A percentile compares a stretch with the other conserved stretches of the same genome.
Evolutionary conservation across 768 basidiomycete genomes (phyloP).

Genomic region (Calvatia gigantea): DNA sequence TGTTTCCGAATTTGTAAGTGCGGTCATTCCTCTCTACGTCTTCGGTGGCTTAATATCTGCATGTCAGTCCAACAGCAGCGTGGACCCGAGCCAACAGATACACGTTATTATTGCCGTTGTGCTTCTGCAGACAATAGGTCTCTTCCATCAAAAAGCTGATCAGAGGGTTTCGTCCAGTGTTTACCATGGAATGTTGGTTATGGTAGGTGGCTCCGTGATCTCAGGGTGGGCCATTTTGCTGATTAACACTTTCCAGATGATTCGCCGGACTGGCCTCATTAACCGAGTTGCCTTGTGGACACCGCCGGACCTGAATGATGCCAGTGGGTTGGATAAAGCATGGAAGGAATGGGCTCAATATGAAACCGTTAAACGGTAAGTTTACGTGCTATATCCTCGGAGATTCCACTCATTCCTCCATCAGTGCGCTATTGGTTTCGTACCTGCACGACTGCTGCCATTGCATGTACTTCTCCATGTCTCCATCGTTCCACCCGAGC

Average conservation of each 20-base stretch:
- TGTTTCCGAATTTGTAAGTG: constrained; percentile 54
- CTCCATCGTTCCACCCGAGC: constrained; percentile 41
- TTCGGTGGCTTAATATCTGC: background rate
- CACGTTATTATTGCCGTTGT: constrained; percentile 42
- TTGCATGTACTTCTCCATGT: constrained; percentile 48
- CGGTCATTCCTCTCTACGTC: background rate
- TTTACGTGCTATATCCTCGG: constrained; percentile 10
- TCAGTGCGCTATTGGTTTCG: constrained; percentile 42
- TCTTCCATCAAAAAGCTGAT: constrained; percentile 47
- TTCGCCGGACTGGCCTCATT: constrained; percentile 43
- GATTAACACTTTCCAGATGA: constrained; percentile 35
- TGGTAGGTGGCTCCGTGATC: constrained; percentile 33
- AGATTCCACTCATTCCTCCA: constrained; percentile 13
- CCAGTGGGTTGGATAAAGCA: constrained; percentile 31
- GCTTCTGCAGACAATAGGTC: constrained; percentile 55
- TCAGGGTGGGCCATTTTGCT: background rate
- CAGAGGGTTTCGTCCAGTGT: constrained; percentile 45
- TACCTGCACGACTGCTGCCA: constrained; percentile 58
- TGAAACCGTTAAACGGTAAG: constrained; percentile 57
- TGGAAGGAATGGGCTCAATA: constrained; percentile 59
- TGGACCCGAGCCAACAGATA: constrained; percentile 7
- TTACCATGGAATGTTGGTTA: constrained; percentile 61
- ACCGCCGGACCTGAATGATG: constrained; percentile 34
- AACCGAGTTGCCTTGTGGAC: constrained; percentile 41
- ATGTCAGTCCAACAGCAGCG: constrained; percentile 14